These are phyloP conservation scores for Kalmanozyma brasiliensis DNA, from an alignment of 1,284 basidiomycete species.

Conservation along the genomic window DNA sequence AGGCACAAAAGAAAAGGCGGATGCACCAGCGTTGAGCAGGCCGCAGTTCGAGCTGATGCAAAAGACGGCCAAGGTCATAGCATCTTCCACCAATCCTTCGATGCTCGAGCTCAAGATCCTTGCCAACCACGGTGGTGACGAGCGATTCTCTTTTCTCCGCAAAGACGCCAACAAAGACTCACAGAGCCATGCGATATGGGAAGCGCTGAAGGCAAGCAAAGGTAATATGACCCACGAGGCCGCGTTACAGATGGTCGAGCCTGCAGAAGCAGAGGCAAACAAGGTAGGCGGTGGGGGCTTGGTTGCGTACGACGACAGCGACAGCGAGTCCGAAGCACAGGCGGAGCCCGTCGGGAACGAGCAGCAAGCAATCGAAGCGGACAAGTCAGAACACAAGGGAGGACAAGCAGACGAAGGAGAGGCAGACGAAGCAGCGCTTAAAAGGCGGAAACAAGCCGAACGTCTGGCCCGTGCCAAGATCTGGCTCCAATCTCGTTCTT, in stretches of 20 bases:
- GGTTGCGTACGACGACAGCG: conserved; percentile 31
- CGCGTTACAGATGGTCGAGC: neutral
- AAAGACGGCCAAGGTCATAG: conserved; percentile 77
- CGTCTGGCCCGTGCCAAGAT: conserved; percentile 26
- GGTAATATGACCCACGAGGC: conserved; percentile 11
- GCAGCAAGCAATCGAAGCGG: too few species aligned
- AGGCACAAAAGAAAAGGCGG: neutral
- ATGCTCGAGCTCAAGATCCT: conserved; percentile 87
- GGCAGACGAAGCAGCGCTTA: neutral
- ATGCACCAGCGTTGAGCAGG: neutral
- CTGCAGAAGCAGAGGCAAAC: neutral
- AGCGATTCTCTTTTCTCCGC: conserved; percentile 79
- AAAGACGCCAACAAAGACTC: too few species aligned
- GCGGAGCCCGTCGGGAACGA: too few species aligned
- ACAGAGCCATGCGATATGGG: conserved; percentile 5
- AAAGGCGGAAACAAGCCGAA: conserved; percentile 27
- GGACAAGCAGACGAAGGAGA: neutral
- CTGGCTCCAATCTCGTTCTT: conserved; percentile 19
- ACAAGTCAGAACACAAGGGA: too few species aligned
- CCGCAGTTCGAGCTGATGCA: conserved; percentile 77
- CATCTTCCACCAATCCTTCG: conserved; percentile 77
- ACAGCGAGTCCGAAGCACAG: too few species aligned
- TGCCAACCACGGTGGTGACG: conserved; percentile 79
- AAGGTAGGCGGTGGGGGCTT: neutral
- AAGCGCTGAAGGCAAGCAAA: conserved; percentile 1